Percentiles rank a stretch among this genome's conserved stretches.
Conservation (phyloP, 2,329 filamentous ascomycete species). For the Exophiala viscosa region DNA sequence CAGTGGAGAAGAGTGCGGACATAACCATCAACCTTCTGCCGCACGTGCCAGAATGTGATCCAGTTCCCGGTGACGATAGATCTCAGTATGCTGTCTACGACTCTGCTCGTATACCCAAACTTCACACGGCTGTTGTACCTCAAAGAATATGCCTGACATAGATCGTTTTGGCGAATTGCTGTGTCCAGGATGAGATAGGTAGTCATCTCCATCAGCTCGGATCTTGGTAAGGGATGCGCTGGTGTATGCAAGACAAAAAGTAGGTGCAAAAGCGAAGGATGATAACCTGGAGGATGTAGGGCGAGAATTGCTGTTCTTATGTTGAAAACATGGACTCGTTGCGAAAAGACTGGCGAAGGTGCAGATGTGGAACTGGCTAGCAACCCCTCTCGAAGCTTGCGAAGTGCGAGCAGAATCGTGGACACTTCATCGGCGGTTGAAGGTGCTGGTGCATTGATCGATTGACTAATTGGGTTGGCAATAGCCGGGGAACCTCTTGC, state of each 20-base stretch:
- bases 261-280: conserved; percentile 78
- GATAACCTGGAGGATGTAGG: conserved; percentile 81
- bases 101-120: conserved; percentile 62
- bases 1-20: conserved; percentile 75
- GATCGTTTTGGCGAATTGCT: conserved; percentile 74
- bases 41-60: conserved; percentile 69
- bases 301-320: conserved; percentile 78
- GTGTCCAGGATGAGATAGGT: conserved; percentile 82
- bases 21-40: conserved; percentile 73
- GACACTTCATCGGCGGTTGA: conserved; percentile 61
- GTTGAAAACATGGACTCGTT: conserved; percentile 88
- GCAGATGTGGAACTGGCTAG: conserved; percentile 67
- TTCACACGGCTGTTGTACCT: conserved; percentile 46
- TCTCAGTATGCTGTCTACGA: conserved; percentile 64
- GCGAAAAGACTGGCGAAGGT: conserved; percentile 68
- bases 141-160: conserved; percentile 68
- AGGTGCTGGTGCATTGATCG: conserved; percentile 19
- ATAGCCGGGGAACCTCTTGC: conserved; percentile 3
- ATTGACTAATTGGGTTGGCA: conserved; percentile 10
- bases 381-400: conserved; percentile 88
- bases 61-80: conserved; percentile 80
- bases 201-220: conserved; percentile 74
- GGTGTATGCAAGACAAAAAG: conserved; percentile 66
- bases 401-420: conserved; percentile 74
- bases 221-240: conserved; percentile 61